Evolutionary conservation across 2,329 filamentous ascomycete species (phyloP).

Genomic region (Dothiorella sarmentorum): DNA sequence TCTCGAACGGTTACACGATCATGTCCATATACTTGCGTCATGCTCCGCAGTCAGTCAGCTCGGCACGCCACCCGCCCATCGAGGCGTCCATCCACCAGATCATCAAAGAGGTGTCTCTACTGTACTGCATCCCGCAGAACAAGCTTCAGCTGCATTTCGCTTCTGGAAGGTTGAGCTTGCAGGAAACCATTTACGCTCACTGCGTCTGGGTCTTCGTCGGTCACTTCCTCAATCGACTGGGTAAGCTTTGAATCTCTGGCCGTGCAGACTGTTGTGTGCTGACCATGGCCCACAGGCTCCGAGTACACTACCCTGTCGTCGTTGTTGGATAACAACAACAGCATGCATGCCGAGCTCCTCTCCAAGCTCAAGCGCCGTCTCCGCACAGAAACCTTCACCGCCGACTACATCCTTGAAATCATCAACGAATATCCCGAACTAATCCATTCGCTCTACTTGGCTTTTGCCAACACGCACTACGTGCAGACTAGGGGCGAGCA

Average conservation of each 20-base stretch:
- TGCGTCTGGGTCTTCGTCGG: conserved; percentile 97
- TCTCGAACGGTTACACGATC: conserved; percentile 96
- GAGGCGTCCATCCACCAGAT: conserved; percentile 97
- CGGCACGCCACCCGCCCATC: conserved; percentile 67
- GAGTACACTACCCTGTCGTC: conserved; percentile 87
- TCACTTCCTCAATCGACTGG: conserved; percentile 95
- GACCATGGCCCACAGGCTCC: conserved; percentile 43
- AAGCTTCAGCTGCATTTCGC: conserved; percentile 90
- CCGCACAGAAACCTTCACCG: conserved; percentile 94
- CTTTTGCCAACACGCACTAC: conserved; percentile 86
- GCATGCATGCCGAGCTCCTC: conserved; percentile 78
- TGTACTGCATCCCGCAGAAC: conserved; percentile 98
- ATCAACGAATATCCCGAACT: conserved; percentile 86
- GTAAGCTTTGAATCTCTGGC: neutral
- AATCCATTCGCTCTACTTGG: conserved; percentile 81
- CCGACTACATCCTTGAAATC: conserved; percentile 97
- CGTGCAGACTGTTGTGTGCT: neutral
- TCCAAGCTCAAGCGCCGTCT: conserved; percentile 94
- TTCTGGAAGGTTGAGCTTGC: conserved; percentile 78
- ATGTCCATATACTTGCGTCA: conserved; percentile 93
- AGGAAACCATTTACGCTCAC: conserved; percentile 96
- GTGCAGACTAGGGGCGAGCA: conserved; percentile 62
- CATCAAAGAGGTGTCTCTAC: conserved; percentile 93
- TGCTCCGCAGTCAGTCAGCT: conserved; percentile 54
- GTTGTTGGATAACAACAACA: conserved; percentile 76